Base-by-base conservation (phyloP, 208 protist genomes). In the Trypanosomatidae sp. region DNA sequence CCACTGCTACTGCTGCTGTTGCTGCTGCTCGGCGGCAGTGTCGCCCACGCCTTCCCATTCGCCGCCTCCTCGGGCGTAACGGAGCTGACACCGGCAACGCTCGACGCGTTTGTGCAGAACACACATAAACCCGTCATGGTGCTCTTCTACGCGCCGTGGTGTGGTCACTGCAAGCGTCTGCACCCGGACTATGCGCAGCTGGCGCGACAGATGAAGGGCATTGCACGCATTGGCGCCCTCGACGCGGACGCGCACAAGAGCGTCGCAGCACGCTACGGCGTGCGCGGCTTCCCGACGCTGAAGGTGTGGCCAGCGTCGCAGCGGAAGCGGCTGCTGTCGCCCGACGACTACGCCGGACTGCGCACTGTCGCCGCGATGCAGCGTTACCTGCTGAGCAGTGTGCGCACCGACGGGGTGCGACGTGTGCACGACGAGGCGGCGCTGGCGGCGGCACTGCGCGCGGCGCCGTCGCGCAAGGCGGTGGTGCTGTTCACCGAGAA, bases 121-220 rank as follows among this genome's bases (percentile, higher is more conserved):
- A 67, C 83, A 2, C 88, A 95, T 67, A 95, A 95, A 48, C 88
- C 88, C 4, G 79, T 87, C 1, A 71, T 88, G 16, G 46, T 95
- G 22, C 70, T 95, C 51, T 97, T 97, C 50, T 97, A 96, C 51
- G 89, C 89, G 16, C 88, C 91, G 47, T 97, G 94, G 95, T 98
- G 95, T 54, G 92, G 92, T 10, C 94, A 97, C 70, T 98, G 95
- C 82, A 92, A 91, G 51, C 57, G 67, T 8, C 74, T 97, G 25
- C 78, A 93, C 53, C 71, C 75, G 3, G 78, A 92, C 47, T 92
- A 72, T 48, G 83, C 91, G 47, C 64, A 72, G 20, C 87, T 95
- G 48, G 86, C 82, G 3, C 42, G 77, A 43, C 33, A 59, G 0
- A 51, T 88, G 15, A 78, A 88, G 49, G 88, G 80, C 15, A 71